Evolutionary conservation across 495 filamentous ascomycete species (phyloP), one percentile per base, ranked within the genome.

Genomic region (Talaromyces borbonicus): DNA sequence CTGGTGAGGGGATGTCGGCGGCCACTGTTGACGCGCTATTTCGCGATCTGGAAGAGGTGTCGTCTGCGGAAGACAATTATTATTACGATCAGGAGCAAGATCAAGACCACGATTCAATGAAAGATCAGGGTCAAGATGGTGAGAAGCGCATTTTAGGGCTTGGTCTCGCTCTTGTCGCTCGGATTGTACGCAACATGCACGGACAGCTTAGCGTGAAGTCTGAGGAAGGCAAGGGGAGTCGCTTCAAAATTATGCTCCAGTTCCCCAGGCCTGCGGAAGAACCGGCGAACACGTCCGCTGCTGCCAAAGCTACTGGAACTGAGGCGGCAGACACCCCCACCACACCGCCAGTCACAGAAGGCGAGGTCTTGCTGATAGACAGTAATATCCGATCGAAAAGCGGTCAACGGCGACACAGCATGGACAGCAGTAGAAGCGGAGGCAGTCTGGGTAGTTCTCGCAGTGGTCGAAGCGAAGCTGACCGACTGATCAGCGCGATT

Each of bases 161-260:
- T 4, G 90, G 90, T 1, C 73, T 97, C 20, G 90, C 90, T 1
- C 68, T 93, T 9, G 89, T 95, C 2, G 84, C 90, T 31, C 73
- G 89, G 18, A 87, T 86, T 36, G 69, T 95, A 16, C 75, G 78
- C n/a, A 95, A 85, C 53, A 90, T 94, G 83, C 80, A 90, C 44
- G 90, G 90, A 0, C 90, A 95, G 49, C 61, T 97, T 15, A 77
- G 85, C 18, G 68, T 97, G 5, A 93, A 89, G 52, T 94, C 89
- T 0, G 87, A 94, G 58, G 76, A 83, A 58, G 85, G 86, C 0
- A 85, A 84, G 54, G 90, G 90, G 1, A 90, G 88, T 24, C 74
- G 84, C 23, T 93, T 97, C 53, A 75, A 71, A 46, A 64, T 69
- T 22, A 53, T 58, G 18, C 47, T 71, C n/a, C 58, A 63, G 9